Conservation (phyloP, 768 basidiomycete species). For the Tulasnella calospora region DNA sequence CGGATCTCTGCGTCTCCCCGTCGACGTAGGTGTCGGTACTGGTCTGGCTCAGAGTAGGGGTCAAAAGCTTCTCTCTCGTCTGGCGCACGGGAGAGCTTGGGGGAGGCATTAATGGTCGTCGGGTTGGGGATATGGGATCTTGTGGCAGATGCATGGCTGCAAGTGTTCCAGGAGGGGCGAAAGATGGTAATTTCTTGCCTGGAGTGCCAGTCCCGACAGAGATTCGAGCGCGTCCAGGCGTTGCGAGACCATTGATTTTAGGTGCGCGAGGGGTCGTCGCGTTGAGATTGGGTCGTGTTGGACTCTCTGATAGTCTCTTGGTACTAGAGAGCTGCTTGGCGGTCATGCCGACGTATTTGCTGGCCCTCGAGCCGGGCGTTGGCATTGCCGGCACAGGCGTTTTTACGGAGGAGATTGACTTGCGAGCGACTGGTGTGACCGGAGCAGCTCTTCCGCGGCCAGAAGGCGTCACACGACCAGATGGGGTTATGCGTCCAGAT, state of each 20-base stretch:
- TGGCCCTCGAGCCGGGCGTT: constrained; percentile 66
- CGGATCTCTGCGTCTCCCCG: constrained; percentile 18
- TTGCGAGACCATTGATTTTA: neutral
- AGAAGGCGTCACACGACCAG: constrained; percentile 48
- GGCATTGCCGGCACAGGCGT: constrained; percentile 14
- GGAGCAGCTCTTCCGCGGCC: constrained; percentile 47
- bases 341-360: constrained; percentile 78
- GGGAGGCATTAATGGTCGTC: constrained; percentile 57
- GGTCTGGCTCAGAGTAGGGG: constrained; percentile 28
- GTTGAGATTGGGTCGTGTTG: neutral
- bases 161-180: neutral
- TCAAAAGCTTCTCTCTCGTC: constrained; percentile 24
- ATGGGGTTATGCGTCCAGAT: constrained; percentile 29
- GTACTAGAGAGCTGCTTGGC: constrained; percentile 58
- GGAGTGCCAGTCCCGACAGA: neutral
- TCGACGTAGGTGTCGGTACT: constrained; percentile 30
- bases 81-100: constrained; percentile 54
- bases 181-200: neutral
- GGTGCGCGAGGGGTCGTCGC: constrained; percentile 3
- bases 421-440: constrained; percentile 35
- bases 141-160: constrained; percentile 4
- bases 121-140: constrained; percentile 15
- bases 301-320: neutral
- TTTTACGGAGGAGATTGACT: constrained; percentile 28
- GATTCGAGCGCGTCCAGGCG: neutral